These are phyloP conservation scores for Solanum neorickii DNA, from an alignment of 257 asterid genomes.

Conservation along the genomic window DNA sequence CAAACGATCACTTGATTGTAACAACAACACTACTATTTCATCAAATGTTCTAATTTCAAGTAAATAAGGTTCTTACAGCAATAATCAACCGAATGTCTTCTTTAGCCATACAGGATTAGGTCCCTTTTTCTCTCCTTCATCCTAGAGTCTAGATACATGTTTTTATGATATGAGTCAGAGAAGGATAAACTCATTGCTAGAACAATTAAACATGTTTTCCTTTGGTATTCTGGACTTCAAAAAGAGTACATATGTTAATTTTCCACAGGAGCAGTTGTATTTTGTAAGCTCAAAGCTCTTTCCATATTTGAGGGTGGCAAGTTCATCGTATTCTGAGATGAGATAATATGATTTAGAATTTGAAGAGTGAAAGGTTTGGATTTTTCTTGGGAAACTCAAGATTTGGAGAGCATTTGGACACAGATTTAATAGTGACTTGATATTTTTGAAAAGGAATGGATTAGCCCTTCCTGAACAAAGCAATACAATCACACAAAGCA, in stretches of 20 bases:
- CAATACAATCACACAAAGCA: not conserved
- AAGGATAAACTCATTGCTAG: not conserved
- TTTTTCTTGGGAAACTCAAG: not conserved
- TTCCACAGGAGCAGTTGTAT: not conserved
- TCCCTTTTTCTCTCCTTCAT: not conserved
- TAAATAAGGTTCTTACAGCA: not conserved
- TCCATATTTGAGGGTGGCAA: not conserved
- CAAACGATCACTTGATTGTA: not conserved
- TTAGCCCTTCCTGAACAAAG: not conserved
- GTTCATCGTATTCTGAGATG: not conserved
- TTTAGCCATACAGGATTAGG: not conserved
- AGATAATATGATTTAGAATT: not conserved
- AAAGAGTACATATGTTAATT: not conserved
- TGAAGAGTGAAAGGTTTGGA: not conserved
- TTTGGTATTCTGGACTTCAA: not conserved
- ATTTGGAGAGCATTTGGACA: not conserved
- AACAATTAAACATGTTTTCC: not conserved
- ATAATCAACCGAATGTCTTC: not conserved
- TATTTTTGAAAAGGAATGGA: not conserved
- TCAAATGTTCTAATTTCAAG: not conserved
- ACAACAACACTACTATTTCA: not conserved
- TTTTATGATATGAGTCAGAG: not conserved
- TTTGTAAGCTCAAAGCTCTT: not conserved
- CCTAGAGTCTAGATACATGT: not conserved
- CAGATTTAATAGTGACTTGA: not conserved